A percentile compares a stretch with the other conserved stretches of the same genome.
Evolutionary conservation across 1,139 yeast species (phyloP).

Genomic region (Casaregolazyma suthepensis): DNA sequence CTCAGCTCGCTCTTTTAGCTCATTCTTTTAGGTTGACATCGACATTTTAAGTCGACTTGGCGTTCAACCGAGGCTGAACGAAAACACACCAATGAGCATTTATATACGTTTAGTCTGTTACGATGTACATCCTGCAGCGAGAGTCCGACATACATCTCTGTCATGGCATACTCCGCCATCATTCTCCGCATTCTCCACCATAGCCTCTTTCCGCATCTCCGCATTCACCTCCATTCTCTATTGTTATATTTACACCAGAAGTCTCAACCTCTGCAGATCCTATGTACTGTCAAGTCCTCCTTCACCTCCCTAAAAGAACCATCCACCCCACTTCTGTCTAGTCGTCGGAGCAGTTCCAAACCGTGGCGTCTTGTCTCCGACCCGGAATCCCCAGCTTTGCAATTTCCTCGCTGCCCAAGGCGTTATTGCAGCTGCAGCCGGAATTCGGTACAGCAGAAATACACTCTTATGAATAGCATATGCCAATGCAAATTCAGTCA

Average conservation of each 20-base stretch:
- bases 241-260: neutral
- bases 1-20: too few relatives aligned
- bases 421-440: constrained; percentile 87
- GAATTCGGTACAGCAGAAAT: constrained; percentile 68
- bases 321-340: constrained; percentile 55
- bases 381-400: constrained; percentile 73
- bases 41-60: too few relatives aligned
- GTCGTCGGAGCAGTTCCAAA: constrained; percentile 51
- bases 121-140: too few relatives aligned
- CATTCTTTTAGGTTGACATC: too few relatives aligned
- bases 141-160: too few relatives aligned
- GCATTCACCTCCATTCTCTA: too few relatives aligned
- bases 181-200: neutral
- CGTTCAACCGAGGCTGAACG: too few relatives aligned
- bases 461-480: constrained; percentile 90
- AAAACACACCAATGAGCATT: too few relatives aligned
- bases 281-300: neutral
- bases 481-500: constrained; percentile 81
- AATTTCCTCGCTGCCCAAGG: constrained; percentile 67
- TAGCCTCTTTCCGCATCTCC: neutral
- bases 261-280: neutral
- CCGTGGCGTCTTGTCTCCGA: constrained; percentile 45
- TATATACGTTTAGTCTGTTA: too few relatives aligned
- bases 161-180: too few relatives aligned
- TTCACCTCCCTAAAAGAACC: constrained; percentile 43